Percentiles rank a stretch among this genome's conserved stretches.
These are phyloP conservation scores for Mitragyna speciosa DNA, from an alignment of 257 asterid species.

Conservation along the genomic window DNA sequence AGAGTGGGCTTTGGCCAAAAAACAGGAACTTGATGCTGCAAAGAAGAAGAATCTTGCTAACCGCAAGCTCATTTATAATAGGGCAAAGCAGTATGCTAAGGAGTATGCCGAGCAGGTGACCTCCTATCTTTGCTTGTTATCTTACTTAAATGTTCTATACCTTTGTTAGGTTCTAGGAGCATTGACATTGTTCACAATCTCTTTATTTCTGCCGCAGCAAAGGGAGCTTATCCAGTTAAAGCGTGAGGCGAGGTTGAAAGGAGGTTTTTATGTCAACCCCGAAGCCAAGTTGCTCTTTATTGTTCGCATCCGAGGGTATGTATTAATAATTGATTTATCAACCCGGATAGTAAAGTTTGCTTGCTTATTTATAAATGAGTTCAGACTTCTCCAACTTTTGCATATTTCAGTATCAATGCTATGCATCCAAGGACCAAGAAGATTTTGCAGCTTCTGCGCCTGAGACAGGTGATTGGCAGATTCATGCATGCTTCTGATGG, in stretches of 20 bases:
- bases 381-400: no score
- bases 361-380: no score
- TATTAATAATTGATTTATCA: no score
- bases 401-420: constrained; percentile 56
- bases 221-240: constrained; percentile 58
- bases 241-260: constrained; percentile 80
- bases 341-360: no score
- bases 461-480: constrained; percentile 51
- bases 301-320: constrained; percentile 72
- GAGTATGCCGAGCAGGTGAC: constrained; percentile 58
- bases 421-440: constrained; percentile 70
- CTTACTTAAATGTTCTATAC: no score
- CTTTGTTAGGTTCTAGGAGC: background rate
- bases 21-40: constrained; percentile 42
- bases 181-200: background rate
- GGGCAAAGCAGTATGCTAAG: constrained; percentile 46
- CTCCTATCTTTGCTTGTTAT: background rate
- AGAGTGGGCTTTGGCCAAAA: constrained; percentile 60
- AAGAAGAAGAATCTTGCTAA: constrained; percentile 52
- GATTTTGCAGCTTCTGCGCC: constrained; percentile 63
- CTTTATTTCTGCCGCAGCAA: constrained; percentile 31
- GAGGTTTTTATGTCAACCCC: constrained; percentile 73
- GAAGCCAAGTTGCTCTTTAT: constrained; percentile 67
- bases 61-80: constrained; percentile 49
- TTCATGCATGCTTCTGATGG: no score